Base-by-base conservation (phyloP, 202 grass and related monocot genomes). In the Eragrostis tef region DNA sequence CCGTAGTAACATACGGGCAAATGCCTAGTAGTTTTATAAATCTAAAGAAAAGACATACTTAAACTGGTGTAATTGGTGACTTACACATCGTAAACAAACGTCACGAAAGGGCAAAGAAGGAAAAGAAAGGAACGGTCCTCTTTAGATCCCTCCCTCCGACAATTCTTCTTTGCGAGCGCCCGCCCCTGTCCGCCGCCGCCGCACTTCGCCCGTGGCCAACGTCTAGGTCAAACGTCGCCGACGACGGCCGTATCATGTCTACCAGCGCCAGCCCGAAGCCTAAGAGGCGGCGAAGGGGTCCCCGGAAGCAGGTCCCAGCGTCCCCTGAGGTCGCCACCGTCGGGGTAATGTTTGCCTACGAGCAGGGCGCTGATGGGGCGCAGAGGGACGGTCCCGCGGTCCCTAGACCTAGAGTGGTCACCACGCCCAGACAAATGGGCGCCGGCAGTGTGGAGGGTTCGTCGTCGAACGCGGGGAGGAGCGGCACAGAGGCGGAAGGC, bases 361-460 rank as follows among this genome's bases (percentile, higher is more conserved):
- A 86, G 68, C 75, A 70, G 73, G 87, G 20, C 64, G 29, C 2
- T 27, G 87, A 16, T 58, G 81, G 70, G 76, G 66, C 73, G 71
- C 74, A 67, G 48, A 91, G 80, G 72, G 88, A 60, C 7, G 59
- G 48, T 57, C 70, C 80, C 13, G 36, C 64, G 72, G 71, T 91
- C 64, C 51, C 69, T 63, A 64, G 83, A 67, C 51, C 63, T 63
- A 64, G 83, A 68, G 70, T 9, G 50, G 72, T 65, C 31, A n/a
- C 29, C 48, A 0, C 62, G 11, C 14, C 62, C 5, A 52, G 50
- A 17, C 45, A 25, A 49, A 83, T 70, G 63, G 71, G 72, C 21
- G 59, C 47, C 64, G 63, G 24, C 11, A 51, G 86, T 16, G 5
- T 46, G 59, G 70, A 81, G 52, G 51, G 72, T 27, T 81, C 67